Percentiles rank a stretch among this genome's conserved stretches.
Conservation (phyloP, 2,329 filamentous ascomycete species). For the Botryotinia convoluta region DNA sequence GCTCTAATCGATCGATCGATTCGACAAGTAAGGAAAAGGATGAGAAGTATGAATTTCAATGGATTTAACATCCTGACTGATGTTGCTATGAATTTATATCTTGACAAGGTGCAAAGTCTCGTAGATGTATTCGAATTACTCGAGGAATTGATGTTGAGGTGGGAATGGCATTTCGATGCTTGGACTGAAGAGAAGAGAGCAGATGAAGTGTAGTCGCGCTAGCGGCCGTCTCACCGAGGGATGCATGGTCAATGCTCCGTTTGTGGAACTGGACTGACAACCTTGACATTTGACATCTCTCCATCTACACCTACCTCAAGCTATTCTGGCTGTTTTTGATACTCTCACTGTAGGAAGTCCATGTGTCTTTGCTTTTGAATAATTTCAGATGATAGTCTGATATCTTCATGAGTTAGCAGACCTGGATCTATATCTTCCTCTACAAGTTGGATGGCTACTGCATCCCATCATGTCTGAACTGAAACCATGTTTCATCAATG, state of each 20-base stretch:
- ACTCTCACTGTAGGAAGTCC: not conserved
- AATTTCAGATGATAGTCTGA: not conserved
- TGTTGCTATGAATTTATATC: not conserved
- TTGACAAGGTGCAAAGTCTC: not conserved
- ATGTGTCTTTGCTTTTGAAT: not conserved
- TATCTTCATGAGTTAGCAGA: not conserved
- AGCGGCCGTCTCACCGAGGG: not conserved
- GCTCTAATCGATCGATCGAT: not conserved
- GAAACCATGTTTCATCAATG: not conserved
- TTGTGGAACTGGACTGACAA: not conserved
- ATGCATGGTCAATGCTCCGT: not conserved
- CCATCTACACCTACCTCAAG: not conserved
- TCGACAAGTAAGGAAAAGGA: not conserved
- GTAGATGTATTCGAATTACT: not conserved
- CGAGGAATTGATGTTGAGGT: not conserved
- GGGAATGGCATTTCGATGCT: not conserved
- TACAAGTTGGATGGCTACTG: not conserved
- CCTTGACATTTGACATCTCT: not conserved
- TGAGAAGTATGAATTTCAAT: not conserved
- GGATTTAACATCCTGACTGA: not conserved
- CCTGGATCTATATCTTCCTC: not conserved
- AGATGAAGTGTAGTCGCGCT: not conserved
- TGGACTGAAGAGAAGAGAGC: not conserved
- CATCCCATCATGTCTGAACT: not conserved
- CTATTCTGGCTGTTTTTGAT: not conserved